Conservation (phyloP, 768 basidiomycete species). For the Xerocomus potaroensis region DNA sequence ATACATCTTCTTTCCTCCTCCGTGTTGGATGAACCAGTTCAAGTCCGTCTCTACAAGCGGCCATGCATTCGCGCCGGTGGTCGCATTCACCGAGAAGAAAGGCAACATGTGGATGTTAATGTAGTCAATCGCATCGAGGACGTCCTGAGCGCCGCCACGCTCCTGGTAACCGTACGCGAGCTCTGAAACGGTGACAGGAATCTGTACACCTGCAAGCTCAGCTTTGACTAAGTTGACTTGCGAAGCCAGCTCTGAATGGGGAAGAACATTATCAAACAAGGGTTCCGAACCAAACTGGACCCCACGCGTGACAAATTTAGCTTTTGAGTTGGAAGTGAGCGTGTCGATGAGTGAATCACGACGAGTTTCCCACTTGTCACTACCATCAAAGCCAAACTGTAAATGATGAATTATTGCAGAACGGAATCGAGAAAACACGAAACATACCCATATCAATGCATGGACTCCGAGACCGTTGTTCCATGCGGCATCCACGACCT, state of each 20-base stretch:
- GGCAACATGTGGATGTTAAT: slow-evolving; percentile 71
- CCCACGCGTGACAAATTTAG: slow-evolving; percentile 59
- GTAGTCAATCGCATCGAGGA: slow-evolving; percentile 56
- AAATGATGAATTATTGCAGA: neutral
- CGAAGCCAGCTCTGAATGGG: slow-evolving; percentile 42
- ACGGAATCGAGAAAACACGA: neutral
- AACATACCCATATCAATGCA: slow-evolving; percentile 64
- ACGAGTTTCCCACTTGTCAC: slow-evolving; percentile 48
- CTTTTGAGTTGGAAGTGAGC: slow-evolving; percentile 56
- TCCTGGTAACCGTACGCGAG: slow-evolving; percentile 59
- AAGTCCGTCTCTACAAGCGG: slow-evolving; percentile 55
- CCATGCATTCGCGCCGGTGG: slow-evolving; percentile 55
- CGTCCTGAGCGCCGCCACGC: slow-evolving; percentile 46
- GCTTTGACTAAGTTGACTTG: slow-evolving; percentile 49
- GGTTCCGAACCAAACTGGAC: slow-evolving; percentile 74
- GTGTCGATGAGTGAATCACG: slow-evolving; percentile 48
- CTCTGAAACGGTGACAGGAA: slow-evolving; percentile 67
- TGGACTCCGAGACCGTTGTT: slow-evolving; percentile 64
- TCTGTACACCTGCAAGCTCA: slow-evolving; percentile 47
- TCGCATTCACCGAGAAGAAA: slow-evolving; percentile 44
- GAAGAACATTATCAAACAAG: slow-evolving; percentile 54
- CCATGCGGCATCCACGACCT: slow-evolving; percentile 68
- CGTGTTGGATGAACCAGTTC: slow-evolving; percentile 64
- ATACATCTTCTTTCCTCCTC: slow-evolving; percentile 69
- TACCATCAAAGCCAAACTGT: slow-evolving; percentile 37